Base-by-base conservation (phyloP, 441 rosid genomes). In the Rhodomyrtus psidioides region DNA sequence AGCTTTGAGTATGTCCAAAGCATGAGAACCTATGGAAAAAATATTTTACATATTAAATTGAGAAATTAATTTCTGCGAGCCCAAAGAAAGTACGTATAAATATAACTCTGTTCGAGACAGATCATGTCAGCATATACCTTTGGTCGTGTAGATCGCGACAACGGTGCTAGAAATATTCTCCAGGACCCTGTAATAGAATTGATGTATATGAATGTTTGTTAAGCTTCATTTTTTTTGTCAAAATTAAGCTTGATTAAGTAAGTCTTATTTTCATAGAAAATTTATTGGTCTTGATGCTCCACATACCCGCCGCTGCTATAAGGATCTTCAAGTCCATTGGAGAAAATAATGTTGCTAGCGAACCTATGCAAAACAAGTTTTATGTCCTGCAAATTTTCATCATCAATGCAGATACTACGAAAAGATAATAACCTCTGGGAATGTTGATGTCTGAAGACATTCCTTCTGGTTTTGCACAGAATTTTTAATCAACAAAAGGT, bases 321-420 rank as follows among this genome's bases (percentile, higher is more conserved):
- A 79, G 91, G 91, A 82, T 91, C 90, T 6, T 74, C 85, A 5
- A 88, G 89, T 42, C 91, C 92, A 59, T 90, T 91, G 58, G 91
- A 90, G 87, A 90, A 91, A 60, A 89, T 89, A 15, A 91, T 91
- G 84, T 91, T 91, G 85, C 91, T 89, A 2, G 84, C 90, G 53
- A 91, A 90, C 24, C 83, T 87, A 17, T 79, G 85, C 15, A 90
- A 87, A 39, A 86, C 88, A 51, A 49, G 79, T 49, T 54, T 83
- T 28, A 88, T 58, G 55, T 89, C 51, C 91, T 91, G 86, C 86
- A 84, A 62, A 46, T 51, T 53, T 58, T 54, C 54, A 53, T 4
- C 26, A 49, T 12, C 81, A 65, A 42, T 15, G 76, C 21, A 55
- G 58, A 51, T 84, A 49, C 51, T 49, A 49, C 9, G 2, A 74